Evolutionary conservation across 305 asterid genomes (phyloP).

Genomic region (Fraxinus greggii): DNA sequence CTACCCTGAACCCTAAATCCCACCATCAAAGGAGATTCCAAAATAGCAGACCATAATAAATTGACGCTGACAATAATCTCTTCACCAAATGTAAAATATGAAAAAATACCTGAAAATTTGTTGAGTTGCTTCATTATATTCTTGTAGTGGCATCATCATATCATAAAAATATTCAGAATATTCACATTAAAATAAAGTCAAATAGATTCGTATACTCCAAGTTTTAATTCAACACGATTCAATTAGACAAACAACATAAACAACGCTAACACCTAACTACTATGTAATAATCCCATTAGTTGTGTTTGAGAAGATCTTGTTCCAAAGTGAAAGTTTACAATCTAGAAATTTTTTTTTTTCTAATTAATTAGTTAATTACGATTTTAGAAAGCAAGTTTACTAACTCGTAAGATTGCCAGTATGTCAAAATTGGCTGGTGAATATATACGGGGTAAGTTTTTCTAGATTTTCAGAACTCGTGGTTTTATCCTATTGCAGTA

Average conservation of each 20-base stretch:
- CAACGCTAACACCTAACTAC: conserved; percentile 21
- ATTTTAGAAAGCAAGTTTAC: not conserved
- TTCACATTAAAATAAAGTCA: not conserved
- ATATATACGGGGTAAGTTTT: too few species aligned
- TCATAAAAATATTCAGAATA: not conserved
- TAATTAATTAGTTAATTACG: too few species aligned
- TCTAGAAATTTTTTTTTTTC: not conserved
- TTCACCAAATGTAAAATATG: too few species aligned
- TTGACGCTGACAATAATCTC: too few species aligned
- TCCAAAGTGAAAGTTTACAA: conserved; percentile 17
- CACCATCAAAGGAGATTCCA: too few species aligned
- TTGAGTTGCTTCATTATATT: too few species aligned
- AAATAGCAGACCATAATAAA: too few species aligned
- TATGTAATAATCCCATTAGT: conserved; percentile 22
- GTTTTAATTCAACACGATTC: conserved; percentile 18
- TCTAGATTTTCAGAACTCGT: too few species aligned
- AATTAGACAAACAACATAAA: conserved; percentile 17
- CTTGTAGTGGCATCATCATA: not conserved
- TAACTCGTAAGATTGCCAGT: too few species aligned
- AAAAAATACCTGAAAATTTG: too few species aligned
- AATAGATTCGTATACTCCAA: conserved; percentile 18
- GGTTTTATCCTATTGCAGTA: too few species aligned
- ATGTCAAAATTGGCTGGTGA: not conserved
- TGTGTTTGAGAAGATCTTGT: conserved; percentile 27
- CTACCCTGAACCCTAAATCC: too few species aligned